A percentile compares a stretch with the other conserved stretches of the same genome.
phyloP scores from a whole-genome alignment of 2,329 filamentous ascomycete species.

The Botrytis pseudocinerea region DNA sequence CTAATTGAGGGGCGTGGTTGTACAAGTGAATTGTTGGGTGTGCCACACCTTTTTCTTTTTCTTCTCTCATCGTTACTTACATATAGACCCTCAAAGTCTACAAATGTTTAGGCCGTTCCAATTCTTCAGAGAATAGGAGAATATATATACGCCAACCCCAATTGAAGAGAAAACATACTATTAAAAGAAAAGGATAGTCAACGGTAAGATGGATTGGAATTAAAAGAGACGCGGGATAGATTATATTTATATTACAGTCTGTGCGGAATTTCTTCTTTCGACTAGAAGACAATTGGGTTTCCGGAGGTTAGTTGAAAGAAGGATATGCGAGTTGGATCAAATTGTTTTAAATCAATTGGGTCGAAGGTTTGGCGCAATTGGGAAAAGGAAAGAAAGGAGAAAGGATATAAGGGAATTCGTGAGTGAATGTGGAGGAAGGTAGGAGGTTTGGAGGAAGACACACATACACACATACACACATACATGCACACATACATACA shows the following conservation, averaged over 20 bases:
- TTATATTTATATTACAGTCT: slow-evolving; percentile 15
- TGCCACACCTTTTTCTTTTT: background rate
- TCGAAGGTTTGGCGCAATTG: background rate
- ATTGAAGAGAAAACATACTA: background rate
- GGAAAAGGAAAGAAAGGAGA: slow-evolving; percentile 11
- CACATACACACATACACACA: background rate
- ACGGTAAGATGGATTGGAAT: background rate
- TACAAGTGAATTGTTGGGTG: background rate
- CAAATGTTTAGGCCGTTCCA: background rate
- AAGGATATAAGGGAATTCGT: background rate
- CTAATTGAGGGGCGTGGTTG: background rate
- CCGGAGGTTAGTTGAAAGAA: background rate
- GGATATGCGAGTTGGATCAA: background rate
- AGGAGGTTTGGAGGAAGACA: background rate
- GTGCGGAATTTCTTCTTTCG: slow-evolving; percentile 11
- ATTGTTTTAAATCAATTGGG: slow-evolving; percentile 13
- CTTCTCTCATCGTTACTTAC: background rate
- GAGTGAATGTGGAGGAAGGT: background rate
- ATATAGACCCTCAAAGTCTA: background rate
- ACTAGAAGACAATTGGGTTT: background rate
- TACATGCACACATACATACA: too few species aligned
- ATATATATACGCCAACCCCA: background rate
- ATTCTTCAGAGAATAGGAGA: background rate
- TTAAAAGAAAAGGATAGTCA: background rate
- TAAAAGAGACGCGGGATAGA: background rate